Conservation (phyloP, 305 asterid species). For the Fraxinus dipetala region DNA sequence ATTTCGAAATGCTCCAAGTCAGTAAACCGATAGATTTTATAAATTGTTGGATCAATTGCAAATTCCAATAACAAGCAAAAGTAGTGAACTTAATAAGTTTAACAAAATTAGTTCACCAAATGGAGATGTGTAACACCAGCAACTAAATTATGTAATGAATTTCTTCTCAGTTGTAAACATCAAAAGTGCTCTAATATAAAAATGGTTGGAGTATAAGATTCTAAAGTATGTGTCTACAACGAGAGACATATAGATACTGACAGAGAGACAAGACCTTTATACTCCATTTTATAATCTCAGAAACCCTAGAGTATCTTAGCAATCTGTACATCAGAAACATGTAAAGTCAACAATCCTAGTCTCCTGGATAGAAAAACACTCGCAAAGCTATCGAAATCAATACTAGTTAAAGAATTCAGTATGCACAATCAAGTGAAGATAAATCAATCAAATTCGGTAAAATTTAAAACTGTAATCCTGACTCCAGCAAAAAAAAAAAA, state of each 20-base stretch:
- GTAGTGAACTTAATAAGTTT: neutral
- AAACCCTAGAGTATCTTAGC: neutral
- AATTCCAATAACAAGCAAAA: neutral
- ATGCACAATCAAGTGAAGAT: neutral
- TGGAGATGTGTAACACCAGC: neutral
- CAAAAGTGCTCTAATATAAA: neutral
- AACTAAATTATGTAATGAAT: neutral
- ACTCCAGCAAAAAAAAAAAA: constrained; percentile 14
- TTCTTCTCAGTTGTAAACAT: neutral
- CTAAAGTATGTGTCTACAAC: neutral
- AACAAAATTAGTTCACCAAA: neutral
- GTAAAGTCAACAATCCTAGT: neutral
- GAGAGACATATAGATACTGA: neutral
- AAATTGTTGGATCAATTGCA: neutral
- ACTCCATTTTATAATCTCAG: neutral
- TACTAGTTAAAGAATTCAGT: neutral
- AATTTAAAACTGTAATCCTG: neutral
- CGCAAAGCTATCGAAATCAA: neutral
- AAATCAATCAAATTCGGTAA: neutral
- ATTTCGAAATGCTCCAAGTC: neutral
- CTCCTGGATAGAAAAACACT: neutral
- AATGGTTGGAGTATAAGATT: neutral
- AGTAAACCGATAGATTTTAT: neutral
- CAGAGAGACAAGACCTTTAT: neutral
- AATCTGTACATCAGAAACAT: neutral